Evolutionary conservation across 805 yeast genomes (phyloP).

Genomic region (Osmozyma mogii): DNA sequence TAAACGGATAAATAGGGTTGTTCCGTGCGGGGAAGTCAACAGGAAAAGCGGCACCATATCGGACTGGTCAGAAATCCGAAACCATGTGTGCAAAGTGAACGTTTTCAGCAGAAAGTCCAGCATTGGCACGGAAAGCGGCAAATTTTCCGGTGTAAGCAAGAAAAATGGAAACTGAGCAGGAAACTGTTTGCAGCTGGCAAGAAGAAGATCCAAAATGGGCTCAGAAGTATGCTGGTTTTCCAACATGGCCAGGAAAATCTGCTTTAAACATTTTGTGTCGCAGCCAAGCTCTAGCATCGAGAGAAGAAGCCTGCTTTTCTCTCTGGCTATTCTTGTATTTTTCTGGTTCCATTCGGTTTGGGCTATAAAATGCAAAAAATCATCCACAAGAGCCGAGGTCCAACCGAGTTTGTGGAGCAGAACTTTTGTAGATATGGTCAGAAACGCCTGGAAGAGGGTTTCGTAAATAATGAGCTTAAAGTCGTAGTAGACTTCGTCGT

Average conservation of each 20-base stretch:
- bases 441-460: slow-evolving; percentile 13
- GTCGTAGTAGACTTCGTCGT: slow-evolving; percentile 19
- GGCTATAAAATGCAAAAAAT: slow-evolving; percentile 8
- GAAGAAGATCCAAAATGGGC: slow-evolving; percentile 9
- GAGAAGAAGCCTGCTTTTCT: slow-evolving; percentile 14
- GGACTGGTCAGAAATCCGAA: slow-evolving; percentile 11
- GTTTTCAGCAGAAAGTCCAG: slow-evolving; percentile 13
- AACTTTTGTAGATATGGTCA: slow-evolving; percentile 16
- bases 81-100: slow-evolving; percentile 35
- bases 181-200: slow-evolving; percentile 5
- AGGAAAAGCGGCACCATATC: slow-evolving; percentile 16
- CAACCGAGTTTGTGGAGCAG: slow-evolving; percentile 14
- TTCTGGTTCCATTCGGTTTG: too few relatives aligned
- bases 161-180: slow-evolving; percentile 23
- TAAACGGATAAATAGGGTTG: slow-evolving; percentile 13
- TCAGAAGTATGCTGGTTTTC: too few relatives aligned
- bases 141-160: slow-evolving; percentile 21
- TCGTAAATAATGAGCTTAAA: slow-evolving; percentile 24
- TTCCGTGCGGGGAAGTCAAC: slow-evolving; percentile 19
- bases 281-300: slow-evolving; percentile 29
- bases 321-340: background rate
- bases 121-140: slow-evolving; percentile 9
- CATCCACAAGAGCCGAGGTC: slow-evolving; percentile 15
- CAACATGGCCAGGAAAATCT: slow-evolving; percentile 17
- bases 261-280: slow-evolving; percentile 14